phyloP scores from a whole-genome alignment of 2,329 filamentous ascomycete genomes.

The Scolecobasidium constrictum region DNA sequence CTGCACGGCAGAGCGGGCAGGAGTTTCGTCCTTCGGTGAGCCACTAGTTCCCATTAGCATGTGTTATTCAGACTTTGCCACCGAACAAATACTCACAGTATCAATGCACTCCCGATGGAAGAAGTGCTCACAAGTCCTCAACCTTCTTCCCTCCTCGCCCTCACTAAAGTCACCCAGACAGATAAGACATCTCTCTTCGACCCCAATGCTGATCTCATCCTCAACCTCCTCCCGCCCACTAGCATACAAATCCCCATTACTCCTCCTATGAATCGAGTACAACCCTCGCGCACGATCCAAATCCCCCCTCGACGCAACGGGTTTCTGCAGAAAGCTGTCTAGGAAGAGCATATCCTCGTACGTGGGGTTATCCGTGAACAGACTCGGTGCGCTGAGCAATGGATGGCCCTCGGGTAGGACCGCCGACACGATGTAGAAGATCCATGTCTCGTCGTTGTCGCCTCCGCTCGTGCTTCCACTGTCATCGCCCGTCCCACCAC shows the following conservation, averaged over 20 bases:
- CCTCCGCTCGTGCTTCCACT: constrained; percentile 10
- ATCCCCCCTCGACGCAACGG: constrained; percentile 55
- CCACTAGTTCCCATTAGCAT: constrained; percentile 39
- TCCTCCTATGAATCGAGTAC: constrained; percentile 37
- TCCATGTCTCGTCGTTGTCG: constrained; percentile 44
- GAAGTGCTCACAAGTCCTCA: constrained; percentile 53
- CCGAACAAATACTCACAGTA: constrained; percentile 38
- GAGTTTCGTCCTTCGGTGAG: constrained; percentile 56
- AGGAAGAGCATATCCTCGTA: constrained; percentile 65
- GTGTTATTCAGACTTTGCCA: background rate
- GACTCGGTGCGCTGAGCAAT: constrained; percentile 56
- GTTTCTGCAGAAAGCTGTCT: constrained; percentile 55
- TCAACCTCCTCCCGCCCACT: constrained; percentile 16
- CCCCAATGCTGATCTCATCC: constrained; percentile 17
- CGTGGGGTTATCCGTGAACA: constrained; percentile 60
- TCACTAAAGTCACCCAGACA: constrained; percentile 56
- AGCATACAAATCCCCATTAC: constrained; percentile 22
- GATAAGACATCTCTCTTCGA: constrained; percentile 42
- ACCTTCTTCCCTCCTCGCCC: constrained; percentile 48
- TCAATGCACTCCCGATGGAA: constrained; percentile 62
- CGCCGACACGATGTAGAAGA: constrained; percentile 61
- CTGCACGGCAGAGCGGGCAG: constrained; percentile 49
- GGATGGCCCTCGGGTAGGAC: constrained; percentile 61
- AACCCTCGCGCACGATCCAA: constrained; percentile 51
- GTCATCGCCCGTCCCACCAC: constrained; percentile 18